A percentile compares a stretch with the other conserved stretches of the same genome.
Conservation (phyloP, 805 yeast species). For the Isabelozyma pseudorhagii region DNA sequence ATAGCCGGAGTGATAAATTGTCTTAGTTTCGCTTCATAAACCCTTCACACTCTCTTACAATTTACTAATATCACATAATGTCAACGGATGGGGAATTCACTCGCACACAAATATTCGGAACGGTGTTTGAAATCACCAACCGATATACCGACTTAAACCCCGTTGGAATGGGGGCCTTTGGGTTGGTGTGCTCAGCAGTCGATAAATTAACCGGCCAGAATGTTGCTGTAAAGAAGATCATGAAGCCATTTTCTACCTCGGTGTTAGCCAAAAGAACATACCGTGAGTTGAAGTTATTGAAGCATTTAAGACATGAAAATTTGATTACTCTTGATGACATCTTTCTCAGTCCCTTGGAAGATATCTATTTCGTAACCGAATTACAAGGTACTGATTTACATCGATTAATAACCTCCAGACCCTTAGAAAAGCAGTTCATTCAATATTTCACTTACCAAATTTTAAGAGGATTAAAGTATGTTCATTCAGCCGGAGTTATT, state of each 20-base stretch:
- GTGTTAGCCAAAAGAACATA: slow-evolving; percentile 95
- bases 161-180: slow-evolving; percentile 99
- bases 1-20: too few relatives aligned
- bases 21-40: too few relatives aligned
- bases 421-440: slow-evolving; percentile 92
- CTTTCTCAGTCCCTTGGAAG: slow-evolving; percentile 91
- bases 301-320: slow-evolving; percentile 93
- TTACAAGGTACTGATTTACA: slow-evolving; percentile 96
- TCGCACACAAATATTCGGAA: slow-evolving; percentile 91
- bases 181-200: slow-evolving; percentile 93
- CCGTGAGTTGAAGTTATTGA: slow-evolving; percentile 88
- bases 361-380: slow-evolving; percentile 94
- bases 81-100: slow-evolving; percentile 46
- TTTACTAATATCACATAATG: slow-evolving; percentile 16
- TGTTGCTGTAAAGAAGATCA: slow-evolving; percentile 95
- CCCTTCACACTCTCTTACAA: background rate
- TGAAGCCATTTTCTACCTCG: slow-evolving; percentile 95
- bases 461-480: slow-evolving; percentile 82
- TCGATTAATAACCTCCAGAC: slow-evolving; percentile 84
- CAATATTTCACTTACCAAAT: slow-evolving; percentile 97
- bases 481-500: slow-evolving; percentile 88
- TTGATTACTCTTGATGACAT: slow-evolving; percentile 90
- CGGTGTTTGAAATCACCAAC: slow-evolving; percentile 89
- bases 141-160: slow-evolving; percentile 92
- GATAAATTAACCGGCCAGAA: slow-evolving; percentile 88